Conservation (phyloP, 179 eudicot species). For the Amaranthus tricolor region DNA sequence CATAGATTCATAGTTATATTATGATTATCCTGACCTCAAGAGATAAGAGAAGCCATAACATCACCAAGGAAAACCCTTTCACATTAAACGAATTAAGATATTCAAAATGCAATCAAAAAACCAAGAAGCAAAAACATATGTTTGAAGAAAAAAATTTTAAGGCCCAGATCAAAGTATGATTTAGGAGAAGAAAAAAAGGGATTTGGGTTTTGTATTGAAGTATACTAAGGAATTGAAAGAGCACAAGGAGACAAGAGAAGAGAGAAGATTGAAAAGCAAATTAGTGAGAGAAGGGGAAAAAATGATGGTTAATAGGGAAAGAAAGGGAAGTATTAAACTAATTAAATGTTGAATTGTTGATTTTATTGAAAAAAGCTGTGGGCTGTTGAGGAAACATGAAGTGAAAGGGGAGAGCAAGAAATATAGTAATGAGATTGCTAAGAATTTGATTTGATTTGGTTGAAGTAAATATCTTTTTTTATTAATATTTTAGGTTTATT, state of each 20-base stretch:
- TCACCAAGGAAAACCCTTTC: slow-evolving; percentile 6
- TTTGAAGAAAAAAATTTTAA: not conserved
- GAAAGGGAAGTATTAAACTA: not conserved
- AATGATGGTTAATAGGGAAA: not conserved
- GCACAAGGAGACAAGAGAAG: slow-evolving; percentile 8
- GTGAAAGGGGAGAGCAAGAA: not conserved
- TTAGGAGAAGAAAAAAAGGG: slow-evolving; percentile 1
- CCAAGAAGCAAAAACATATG: not conserved
- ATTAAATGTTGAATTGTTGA: not conserved
- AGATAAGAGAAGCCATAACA: slow-evolving; percentile 9
- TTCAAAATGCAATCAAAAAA: slow-evolving; percentile 11
- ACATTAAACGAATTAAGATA: slow-evolving; percentile 1
- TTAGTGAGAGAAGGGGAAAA: not conserved
- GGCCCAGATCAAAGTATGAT: slow-evolving; percentile 16
- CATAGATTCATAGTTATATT: not conserved
- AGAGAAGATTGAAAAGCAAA: slow-evolving; percentile 1
- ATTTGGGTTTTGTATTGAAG: slow-evolving; percentile 1
- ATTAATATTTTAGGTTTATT: too few relatives aligned
- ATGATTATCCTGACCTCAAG: slow-evolving; percentile 18
- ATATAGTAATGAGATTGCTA: not conserved
- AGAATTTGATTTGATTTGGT: too few relatives aligned
- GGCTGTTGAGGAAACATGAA: slow-evolving; percentile 13
- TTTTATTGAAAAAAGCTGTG: slow-evolving; percentile 9
- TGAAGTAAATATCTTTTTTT: too few relatives aligned
- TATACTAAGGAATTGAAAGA: slow-evolving; percentile 6